phyloP scores from a whole-genome alignment of 192 early-diverging fungal species.

The Martensiomyces pterosporus region DNA sequence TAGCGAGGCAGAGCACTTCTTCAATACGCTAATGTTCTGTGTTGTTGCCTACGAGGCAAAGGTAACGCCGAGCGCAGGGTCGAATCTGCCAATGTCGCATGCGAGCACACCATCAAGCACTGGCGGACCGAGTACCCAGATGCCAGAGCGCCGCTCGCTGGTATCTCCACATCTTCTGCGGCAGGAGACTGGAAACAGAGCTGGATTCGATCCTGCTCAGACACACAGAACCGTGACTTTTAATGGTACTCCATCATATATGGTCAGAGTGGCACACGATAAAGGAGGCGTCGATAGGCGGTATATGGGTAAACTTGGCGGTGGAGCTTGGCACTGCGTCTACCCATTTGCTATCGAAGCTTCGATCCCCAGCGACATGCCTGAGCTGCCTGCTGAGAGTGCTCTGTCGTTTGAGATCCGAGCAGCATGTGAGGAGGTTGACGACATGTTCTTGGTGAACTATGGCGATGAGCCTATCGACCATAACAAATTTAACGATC shows the following conservation, averaged over 20 bases:
- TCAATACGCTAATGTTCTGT: conserved; percentile 11
- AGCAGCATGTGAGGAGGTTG: conserved; percentile 9
- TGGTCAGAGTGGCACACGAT: no score
- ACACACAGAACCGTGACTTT: not conserved
- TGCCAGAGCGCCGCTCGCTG: no score
- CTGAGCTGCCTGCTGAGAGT: conserved; percentile 7
- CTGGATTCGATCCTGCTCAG: not conserved
- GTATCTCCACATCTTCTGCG: no score
- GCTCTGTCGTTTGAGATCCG: conserved; percentile 37
- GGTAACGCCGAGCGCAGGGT: not conserved
- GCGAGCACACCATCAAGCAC: no score
- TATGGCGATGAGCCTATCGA: conserved; percentile 3
- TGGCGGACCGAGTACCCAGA: no score
- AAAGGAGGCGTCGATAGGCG: no score
- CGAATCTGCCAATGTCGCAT: not conserved
- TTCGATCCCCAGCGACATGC: not conserved
- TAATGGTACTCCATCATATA: not conserved
- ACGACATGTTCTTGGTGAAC: conserved; percentile 1
- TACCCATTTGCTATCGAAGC: conserved; percentile 25
- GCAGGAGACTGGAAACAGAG: not conserved
- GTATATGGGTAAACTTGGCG: conserved; percentile 11
- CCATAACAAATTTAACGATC: conserved; percentile 5
- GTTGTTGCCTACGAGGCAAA: conserved; percentile 25
- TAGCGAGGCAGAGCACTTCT: conserved; percentile 22
- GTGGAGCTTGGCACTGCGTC: conserved; percentile 31